A percentile compares a stretch with the other conserved stretches of the same genome.
Evolutionary conservation across 1,139 yeast genomes (phyloP).

Genomic region (Petasospora rhodanensis): DNA sequence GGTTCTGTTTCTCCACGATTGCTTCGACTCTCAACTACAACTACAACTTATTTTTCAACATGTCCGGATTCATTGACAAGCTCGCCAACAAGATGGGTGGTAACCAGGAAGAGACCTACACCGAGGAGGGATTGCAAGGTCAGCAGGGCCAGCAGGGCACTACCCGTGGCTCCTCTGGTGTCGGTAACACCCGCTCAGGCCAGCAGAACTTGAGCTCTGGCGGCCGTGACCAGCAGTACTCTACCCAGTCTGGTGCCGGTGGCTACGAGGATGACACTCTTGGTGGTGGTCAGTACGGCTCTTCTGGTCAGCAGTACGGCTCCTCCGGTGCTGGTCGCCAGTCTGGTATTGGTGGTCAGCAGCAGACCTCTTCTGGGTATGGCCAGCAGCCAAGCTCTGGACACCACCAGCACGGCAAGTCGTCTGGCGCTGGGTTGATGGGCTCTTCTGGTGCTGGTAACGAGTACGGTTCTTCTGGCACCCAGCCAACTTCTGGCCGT

Average conservation of each 20-base stretch:
- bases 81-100: slow-evolving; percentile 22
- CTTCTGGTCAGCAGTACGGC: background rate
- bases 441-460: slow-evolving; percentile 8
- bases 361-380: too few species aligned
- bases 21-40: too few species aligned
- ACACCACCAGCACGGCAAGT: background rate
- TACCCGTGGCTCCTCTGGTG: slow-evolving; percentile 4
- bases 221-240: slow-evolving; percentile 17
- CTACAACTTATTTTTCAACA: slow-evolving; percentile 7
- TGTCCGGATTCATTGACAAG: slow-evolving; percentile 26
- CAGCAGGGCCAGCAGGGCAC: slow-evolving; percentile 2
- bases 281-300: slow-evolving; percentile 1
- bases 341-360: background rate
- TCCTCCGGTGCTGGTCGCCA: slow-evolving; percentile 1
- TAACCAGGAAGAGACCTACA: slow-evolving; percentile 6
- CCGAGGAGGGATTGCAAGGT: slow-evolving; percentile 1
- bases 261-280: slow-evolving; percentile 4
- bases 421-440: slow-evolving; percentile 2
- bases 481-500: slow-evolving; percentile 11
- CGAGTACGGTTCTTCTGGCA: slow-evolving; percentile 1
- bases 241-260: slow-evolving; percentile 11
- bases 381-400: background rate
- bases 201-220: slow-evolving; percentile 17
- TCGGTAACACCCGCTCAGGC: slow-evolving; percentile 19
- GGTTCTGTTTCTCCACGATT: background rate